phyloP scores from a whole-genome alignment of 495 filamentous ascomycete genomes.

The Apodospora peruviana region DNA sequence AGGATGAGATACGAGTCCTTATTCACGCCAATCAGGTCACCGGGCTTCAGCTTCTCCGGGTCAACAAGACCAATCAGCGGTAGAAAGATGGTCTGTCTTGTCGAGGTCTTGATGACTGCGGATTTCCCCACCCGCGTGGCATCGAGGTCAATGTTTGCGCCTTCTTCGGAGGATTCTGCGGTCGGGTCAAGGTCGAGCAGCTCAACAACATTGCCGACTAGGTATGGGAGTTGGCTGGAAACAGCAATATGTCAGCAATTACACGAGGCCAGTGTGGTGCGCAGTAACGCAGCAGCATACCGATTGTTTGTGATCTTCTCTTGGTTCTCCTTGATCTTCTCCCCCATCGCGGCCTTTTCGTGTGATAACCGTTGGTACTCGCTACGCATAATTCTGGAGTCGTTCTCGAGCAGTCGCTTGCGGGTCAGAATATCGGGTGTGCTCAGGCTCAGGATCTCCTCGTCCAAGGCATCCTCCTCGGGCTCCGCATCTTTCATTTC shows the following conservation, averaged over 20 bases:
- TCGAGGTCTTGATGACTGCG: slow-evolving; percentile 99
- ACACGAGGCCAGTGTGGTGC: not conserved
- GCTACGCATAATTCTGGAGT: slow-evolving; percentile 97
- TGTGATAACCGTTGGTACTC: slow-evolving; percentile 91
- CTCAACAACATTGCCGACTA: slow-evolving; percentile 97
- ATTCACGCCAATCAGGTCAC: slow-evolving; percentile 95
- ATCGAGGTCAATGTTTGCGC: slow-evolving; percentile 97
- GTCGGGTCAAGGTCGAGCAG: slow-evolving; percentile 94
- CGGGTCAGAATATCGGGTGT: slow-evolving; percentile 90
- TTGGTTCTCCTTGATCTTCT: slow-evolving; percentile 97
- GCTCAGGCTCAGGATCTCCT: slow-evolving; percentile 82
- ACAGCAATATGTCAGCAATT: slow-evolving; percentile 13
- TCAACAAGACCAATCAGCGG: slow-evolving; percentile 97
- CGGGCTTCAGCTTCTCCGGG: slow-evolving; percentile 85
- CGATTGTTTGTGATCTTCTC: slow-evolving; percentile 99
- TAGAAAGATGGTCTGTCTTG: slow-evolving; percentile 96
- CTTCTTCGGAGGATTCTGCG: slow-evolving; percentile 92
- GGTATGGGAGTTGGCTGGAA: slow-evolving; percentile 87
- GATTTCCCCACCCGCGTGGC: slow-evolving; percentile 96
- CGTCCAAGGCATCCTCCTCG: slow-evolving; percentile 68
- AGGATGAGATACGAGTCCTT: slow-evolving; percentile 99
- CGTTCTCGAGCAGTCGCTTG: slow-evolving; percentile 87
- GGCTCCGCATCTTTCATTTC: slow-evolving; percentile 81
- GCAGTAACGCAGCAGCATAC: slow-evolving; percentile 41
- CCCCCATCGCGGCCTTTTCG: slow-evolving; percentile 89